Percentiles rank a stretch among this genome's conserved stretches.
These are phyloP conservation scores for Corynespora cassiicola DNA, from an alignment of 2,329 filamentous ascomycete genomes.

Conservation along the genomic window DNA sequence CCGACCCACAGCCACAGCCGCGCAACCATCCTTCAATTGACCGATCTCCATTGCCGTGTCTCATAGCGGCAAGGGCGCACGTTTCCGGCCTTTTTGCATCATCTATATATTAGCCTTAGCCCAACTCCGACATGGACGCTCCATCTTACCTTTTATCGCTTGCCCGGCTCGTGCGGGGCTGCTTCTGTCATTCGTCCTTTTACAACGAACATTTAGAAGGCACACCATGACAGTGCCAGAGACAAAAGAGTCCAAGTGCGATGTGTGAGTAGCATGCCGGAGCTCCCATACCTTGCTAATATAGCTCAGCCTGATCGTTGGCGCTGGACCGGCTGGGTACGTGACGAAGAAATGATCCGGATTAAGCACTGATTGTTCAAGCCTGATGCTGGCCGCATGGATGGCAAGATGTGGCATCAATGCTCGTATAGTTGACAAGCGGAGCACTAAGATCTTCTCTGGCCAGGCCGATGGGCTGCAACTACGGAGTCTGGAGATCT, in stretches of 20 bases:
- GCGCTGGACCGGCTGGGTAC: constrained; percentile 47
- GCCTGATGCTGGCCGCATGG: constrained; percentile 50
- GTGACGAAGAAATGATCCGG: background rate
- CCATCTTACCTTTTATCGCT: background rate
- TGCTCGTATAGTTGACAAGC: constrained; percentile 50
- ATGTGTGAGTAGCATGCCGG: constrained; percentile 32
- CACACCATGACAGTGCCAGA: constrained; percentile 26
- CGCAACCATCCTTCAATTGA: constrained; percentile 7
- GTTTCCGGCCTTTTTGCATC: background rate
- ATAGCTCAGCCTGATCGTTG: constrained; percentile 41
- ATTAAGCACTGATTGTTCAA: constrained; percentile 8
- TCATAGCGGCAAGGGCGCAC: constrained; percentile 1
- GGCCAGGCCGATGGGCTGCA: constrained; percentile 53
- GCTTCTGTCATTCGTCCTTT: background rate
- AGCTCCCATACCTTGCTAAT: constrained; percentile 2
- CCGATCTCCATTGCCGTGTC: constrained; percentile 27
- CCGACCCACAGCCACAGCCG: constrained; percentile 3
- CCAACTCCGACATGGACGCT: background rate
- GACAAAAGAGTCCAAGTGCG: constrained; percentile 38
- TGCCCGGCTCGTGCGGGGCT: constrained; percentile 4
- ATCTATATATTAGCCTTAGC: background rate
- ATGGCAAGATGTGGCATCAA: constrained; percentile 49
- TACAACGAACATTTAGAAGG: background rate
- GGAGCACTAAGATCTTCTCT: constrained; percentile 48
- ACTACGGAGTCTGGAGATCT: constrained; percentile 51